Evolutionary conservation across 1,139 yeast genomes (phyloP).

Genomic region (Diutina siamensis): DNA sequence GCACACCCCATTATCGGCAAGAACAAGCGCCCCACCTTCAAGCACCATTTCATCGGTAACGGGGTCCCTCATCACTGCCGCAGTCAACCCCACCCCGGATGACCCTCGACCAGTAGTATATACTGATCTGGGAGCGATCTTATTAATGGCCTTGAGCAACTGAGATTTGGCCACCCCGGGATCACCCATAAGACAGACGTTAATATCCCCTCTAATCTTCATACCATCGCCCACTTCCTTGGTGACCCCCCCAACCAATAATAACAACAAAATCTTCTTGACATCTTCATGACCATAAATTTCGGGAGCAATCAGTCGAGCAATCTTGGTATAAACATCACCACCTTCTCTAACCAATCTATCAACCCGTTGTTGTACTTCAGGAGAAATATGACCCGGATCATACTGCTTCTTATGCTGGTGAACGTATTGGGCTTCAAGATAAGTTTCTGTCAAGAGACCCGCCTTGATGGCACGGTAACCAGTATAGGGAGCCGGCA

Average conservation of each 20-base stretch:
- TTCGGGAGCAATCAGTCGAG: conserved; percentile 94
- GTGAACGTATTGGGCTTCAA: conserved; percentile 75
- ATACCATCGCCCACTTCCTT: conserved; percentile 94
- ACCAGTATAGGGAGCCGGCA: conserved; percentile 95
- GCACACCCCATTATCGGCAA: conserved; percentile 97
- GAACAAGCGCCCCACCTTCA: conserved; percentile 96
- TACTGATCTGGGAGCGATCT: conserved; percentile 93
- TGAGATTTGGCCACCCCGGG: conserved; percentile 99
- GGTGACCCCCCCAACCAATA: conserved; percentile 91
- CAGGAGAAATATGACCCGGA: conserved; percentile 45
- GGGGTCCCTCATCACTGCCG: conserved; percentile 98
- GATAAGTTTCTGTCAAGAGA: conserved; percentile 81
- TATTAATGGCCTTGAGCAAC: conserved; percentile 78
- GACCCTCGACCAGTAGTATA: conserved; percentile 99
- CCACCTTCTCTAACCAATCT: conserved; percentile 45
- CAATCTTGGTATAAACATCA: conserved; percentile 59
- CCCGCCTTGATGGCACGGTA: conserved; percentile 90
- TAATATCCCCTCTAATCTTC: conserved; percentile 95
- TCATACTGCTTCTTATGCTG: conserved; percentile 90
- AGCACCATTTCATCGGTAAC: conserved; percentile 96
- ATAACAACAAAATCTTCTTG: conserved; percentile 74
- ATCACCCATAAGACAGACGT: conserved; percentile 96
- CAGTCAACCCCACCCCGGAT: conserved; percentile 97
- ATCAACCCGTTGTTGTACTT: conserved; percentile 43
- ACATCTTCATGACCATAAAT: conserved; percentile 91